Evolutionary conservation across 352 stramenopile genomes (phyloP).

Genomic region (Phytophthora citricola): DNA sequence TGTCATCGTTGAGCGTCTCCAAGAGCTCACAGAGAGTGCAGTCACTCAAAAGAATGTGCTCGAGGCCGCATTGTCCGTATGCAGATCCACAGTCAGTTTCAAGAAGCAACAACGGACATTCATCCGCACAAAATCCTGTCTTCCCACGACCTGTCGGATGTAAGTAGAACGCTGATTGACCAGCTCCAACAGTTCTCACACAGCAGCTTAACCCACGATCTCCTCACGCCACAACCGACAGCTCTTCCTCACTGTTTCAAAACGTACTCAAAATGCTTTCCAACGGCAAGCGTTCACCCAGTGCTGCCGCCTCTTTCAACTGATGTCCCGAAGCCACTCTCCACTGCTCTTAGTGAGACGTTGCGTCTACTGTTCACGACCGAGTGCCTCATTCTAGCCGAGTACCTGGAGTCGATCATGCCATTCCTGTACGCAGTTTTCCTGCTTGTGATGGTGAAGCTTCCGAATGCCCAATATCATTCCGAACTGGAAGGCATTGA

Average conservation of each 20-base stretch:
- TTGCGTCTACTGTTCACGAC: constrained; percentile 32
- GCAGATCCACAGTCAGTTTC: background rate
- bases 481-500: constrained; percentile 11
- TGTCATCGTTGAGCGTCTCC: background rate
- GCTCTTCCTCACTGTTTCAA: background rate
- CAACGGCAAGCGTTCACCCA: background rate
- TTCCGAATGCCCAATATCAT: constrained; percentile 25
- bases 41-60: background rate
- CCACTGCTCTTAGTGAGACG: constrained; percentile 4
- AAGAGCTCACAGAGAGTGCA: background rate
- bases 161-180: background rate
- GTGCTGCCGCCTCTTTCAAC: no score
- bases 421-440: constrained; percentile 33
- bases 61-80: background rate
- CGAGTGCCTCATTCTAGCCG: constrained; percentile 40
- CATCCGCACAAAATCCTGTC: background rate
- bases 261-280: background rate
- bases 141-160: background rate
- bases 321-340: background rate
- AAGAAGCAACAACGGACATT: background rate
- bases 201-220: no score
- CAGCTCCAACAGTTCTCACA: background rate
- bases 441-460: constrained; percentile 18
- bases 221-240: no score
- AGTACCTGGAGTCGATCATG: constrained; percentile 47